Conservation (phyloP, 2,329 filamentous ascomycete species). For the Neonectria sp. region DNA sequence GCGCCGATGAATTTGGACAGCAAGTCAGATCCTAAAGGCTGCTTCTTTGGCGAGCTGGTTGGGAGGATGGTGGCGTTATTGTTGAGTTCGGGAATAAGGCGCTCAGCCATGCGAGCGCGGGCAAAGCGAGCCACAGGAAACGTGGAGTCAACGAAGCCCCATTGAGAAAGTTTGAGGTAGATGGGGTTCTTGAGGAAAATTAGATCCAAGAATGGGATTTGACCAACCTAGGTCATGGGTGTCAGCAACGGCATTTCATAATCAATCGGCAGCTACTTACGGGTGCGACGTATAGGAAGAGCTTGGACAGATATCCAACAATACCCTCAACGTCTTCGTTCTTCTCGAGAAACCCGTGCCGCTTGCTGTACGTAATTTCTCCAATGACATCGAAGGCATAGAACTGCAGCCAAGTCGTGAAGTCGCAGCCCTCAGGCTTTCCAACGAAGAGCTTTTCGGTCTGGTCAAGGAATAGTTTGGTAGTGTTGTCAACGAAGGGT, state of each 20-base stretch:
- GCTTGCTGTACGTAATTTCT: slow-evolving; percentile 82
- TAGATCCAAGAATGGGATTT: slow-evolving; percentile 80
- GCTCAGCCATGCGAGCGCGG: slow-evolving; percentile 75
- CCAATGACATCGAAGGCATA: slow-evolving; percentile 89
- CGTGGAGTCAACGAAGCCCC: slow-evolving; percentile 76
- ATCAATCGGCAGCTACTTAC: slow-evolving; percentile 52
- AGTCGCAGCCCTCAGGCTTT: slow-evolving; percentile 62
- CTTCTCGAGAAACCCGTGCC: slow-evolving; percentile 82
- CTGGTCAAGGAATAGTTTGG: slow-evolving; percentile 77
- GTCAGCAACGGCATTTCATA: neutral
- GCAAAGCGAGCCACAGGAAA: slow-evolving; percentile 84
- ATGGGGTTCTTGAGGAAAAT: slow-evolving; percentile 83
- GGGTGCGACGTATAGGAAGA: slow-evolving; percentile 81
- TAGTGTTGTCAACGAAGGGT: slow-evolving; percentile 83
- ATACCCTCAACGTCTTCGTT: slow-evolving; percentile 84
- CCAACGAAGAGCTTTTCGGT: slow-evolving; percentile 70
- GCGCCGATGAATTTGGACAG: slow-evolving; percentile 82
- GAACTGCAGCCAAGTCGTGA: slow-evolving; percentile 82
- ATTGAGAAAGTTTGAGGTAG: slow-evolving; percentile 76
- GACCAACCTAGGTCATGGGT: slow-evolving; percentile 69
- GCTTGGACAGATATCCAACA: slow-evolving; percentile 72
- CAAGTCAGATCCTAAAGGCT: slow-evolving; percentile 68
- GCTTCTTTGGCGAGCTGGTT: slow-evolving; percentile 54
- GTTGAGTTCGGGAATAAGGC: slow-evolving; percentile 63
- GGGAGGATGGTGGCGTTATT: slow-evolving; percentile 48